These are phyloP conservation scores for Myriosclerotinia scirpicola DNA, from an alignment of 2,329 filamentous ascomycete species.

Conservation along the genomic window DNA sequence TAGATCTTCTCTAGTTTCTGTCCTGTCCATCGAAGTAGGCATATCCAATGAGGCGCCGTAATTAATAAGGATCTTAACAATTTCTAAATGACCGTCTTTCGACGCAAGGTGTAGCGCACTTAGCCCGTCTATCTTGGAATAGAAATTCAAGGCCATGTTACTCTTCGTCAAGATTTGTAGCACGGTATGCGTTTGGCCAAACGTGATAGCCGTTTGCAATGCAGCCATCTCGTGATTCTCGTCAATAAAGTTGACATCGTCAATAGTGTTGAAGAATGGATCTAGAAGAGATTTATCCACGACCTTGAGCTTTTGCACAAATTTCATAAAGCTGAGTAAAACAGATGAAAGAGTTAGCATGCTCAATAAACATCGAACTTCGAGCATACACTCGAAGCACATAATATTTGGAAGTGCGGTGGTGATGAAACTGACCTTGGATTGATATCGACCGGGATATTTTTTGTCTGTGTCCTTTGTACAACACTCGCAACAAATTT, in stretches of 20 bases:
- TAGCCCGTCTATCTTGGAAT: not conserved
- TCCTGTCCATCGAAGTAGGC: not conserved
- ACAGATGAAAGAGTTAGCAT: not conserved
- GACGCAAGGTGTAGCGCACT: slow-evolving; percentile 21
- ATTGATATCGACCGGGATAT: not conserved
- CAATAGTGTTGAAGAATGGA: not conserved
- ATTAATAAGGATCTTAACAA: slow-evolving; percentile 12
- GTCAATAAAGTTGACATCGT: not conserved
- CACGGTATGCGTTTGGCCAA: not conserved
- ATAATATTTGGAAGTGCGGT: too few species aligned
- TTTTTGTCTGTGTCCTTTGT: not conserved
- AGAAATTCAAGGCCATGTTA: not conserved
- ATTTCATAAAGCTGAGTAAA: not conserved
- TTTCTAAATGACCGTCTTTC: not conserved
- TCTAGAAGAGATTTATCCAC: not conserved
- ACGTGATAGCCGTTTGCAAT: not conserved
- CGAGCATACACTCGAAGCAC: too few species aligned
- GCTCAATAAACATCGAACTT: too few species aligned
- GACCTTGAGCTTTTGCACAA: not conserved
- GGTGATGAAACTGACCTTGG: not conserved
- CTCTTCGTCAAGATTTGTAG: not conserved
- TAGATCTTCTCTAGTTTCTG: not conserved
- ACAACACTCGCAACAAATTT: not conserved
- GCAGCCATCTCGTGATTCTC: not conserved
- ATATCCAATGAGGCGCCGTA: slow-evolving; percentile 11